Conservation (phyloP, 2,329 filamentous ascomycete genomes). For the Ascosphaera apis region DNA sequence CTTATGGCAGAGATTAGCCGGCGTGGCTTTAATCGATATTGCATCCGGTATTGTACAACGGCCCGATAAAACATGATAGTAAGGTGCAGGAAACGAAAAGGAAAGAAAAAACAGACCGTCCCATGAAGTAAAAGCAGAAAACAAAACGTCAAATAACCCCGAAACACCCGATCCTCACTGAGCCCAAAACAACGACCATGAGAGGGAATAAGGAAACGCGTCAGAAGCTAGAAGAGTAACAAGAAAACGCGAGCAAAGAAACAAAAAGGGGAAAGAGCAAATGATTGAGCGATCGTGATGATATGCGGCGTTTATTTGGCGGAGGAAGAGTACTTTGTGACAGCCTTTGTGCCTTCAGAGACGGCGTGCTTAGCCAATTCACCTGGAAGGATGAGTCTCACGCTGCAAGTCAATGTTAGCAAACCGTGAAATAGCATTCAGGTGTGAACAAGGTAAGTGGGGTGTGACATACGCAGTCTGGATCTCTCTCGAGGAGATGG, state of each 20-base stretch:
- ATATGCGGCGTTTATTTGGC: slow-evolving; percentile 53
- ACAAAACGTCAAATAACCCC: slow-evolving; percentile 24
- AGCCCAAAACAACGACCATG: slow-evolving; percentile 19
- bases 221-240: slow-evolving; percentile 17
- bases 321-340: slow-evolving; percentile 99
- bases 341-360: slow-evolving; percentile 98
- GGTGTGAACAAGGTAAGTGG: not conserved
- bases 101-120: slow-evolving; percentile 16
- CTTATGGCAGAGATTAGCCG: no score
- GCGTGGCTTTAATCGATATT: no score
- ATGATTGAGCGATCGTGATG: not conserved
- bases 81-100: slow-evolving; percentile 9
- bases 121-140: slow-evolving; percentile 25
- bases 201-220: slow-evolving; percentile 12
- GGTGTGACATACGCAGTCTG: slow-evolving; percentile 55
- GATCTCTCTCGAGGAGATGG: slow-evolving; percentile 97
- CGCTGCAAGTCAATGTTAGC: slow-evolving; percentile 22
- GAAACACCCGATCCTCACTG: slow-evolving; percentile 14
- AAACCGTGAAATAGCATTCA: not conserved
- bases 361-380: slow-evolving; percentile 99
- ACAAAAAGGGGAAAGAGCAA: slow-evolving; percentile 15
- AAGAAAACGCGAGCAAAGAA: slow-evolving; percentile 25
- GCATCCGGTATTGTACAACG: not conserved
- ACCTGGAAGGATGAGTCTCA: slow-evolving; percentile 90
- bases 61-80: slow-evolving; percentile 8